Percentiles rank a stretch among this genome's conserved stretches.
phyloP scores from a whole-genome alignment of 352 stramenopile genomes.

The Phytophthora tubulina region DNA sequence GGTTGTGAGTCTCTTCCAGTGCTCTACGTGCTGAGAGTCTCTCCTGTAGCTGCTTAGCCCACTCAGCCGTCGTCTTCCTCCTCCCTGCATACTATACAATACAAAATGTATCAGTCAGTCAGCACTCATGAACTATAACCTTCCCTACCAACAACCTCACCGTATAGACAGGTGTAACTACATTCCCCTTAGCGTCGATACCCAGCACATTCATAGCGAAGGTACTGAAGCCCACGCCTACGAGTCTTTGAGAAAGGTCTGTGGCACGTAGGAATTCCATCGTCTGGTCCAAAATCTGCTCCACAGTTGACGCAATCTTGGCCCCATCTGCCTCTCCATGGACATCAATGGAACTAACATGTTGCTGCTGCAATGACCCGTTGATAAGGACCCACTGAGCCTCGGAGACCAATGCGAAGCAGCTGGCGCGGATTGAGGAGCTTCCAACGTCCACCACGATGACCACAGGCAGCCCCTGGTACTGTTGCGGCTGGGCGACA shows the following conservation, averaged over 20 bases:
- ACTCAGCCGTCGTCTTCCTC: conserved; percentile 54
- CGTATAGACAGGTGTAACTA: conserved; percentile 85
- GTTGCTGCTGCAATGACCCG: conserved; percentile 74
- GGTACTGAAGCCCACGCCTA: conserved; percentile 91
- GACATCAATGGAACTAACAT: conserved; percentile 53
- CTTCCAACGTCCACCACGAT: conserved; percentile 94
- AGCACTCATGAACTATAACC: neutral
- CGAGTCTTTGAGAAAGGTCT: conserved; percentile 55
- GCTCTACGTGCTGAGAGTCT: conserved; percentile 46
- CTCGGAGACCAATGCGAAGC: conserved; percentile 69
- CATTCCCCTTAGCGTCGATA: conserved; percentile 71
- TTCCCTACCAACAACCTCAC: conserved; percentile 33
- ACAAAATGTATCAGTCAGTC: conserved; percentile 5
- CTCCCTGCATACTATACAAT: conserved; percentile 69
- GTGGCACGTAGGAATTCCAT: conserved; percentile 61
- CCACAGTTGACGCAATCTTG: conserved; percentile 57
- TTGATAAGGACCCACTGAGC: conserved; percentile 71
- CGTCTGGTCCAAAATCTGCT: conserved; percentile 58
- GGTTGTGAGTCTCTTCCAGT: conserved; percentile 70
- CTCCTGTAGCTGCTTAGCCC: conserved; percentile 62
- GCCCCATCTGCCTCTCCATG: conserved; percentile 68
- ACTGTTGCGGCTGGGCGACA: conserved; percentile 49
- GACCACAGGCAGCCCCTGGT: conserved; percentile 56
- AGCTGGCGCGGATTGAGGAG: conserved; percentile 93
- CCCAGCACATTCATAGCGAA: conserved; percentile 96